Base-by-base conservation (phyloP, 2,329 filamentous ascomycete genomes). In the Aquanectria penicillioides region DNA sequence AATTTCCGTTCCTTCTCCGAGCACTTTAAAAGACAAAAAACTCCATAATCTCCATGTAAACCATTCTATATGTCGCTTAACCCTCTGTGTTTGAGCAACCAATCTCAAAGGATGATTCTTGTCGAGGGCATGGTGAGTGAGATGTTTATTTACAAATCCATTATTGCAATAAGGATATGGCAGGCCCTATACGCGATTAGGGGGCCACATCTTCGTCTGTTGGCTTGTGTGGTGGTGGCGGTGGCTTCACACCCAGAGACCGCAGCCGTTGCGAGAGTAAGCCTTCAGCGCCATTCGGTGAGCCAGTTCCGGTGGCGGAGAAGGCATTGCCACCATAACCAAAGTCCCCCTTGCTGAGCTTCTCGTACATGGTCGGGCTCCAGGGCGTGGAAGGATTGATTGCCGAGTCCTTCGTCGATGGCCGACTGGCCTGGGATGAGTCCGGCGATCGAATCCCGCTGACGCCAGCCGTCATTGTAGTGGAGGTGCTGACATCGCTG, bases 231-330 rank as follows among this genome's bases (percentile, higher is more conserved):
- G 53, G 57, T 9, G 55, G 58, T 5, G 52, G 59, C 5, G 50
- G 59, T 18, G 67, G 67, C 57, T 81, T 74, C 20, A 81, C 80
- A 31, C 87, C 89, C 6, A 92, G 76, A 6, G 86, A 85, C 63
- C 87, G 83, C 38, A 94, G 77, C 55, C 87, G 83, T 71, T 87
- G 87, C 10, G 91, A 91, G 13, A 95, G 77, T 13, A 95, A 75
- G 3, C 91, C 86, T 67, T 92, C 89, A 5, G 85, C 81, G 2
- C 76, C 77, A 18, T 57, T 18, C 3, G 75, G 69, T 59, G 74
- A 74, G 29, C 77, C 77, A 26, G 72, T 74, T 49, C 72, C 73
- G 8, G 65, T 72, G 18, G 66, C 71, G 17, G 57, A 65, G 63
- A 83, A 88, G 0, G 79, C 75, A 52, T 86, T 84, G 1, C 85